A percentile compares a stretch with the other conserved stretches of the same genome.
Conservation (phyloP, 2,329 filamentous ascomycete genomes). For the Aspergillus neoniger region DNA sequence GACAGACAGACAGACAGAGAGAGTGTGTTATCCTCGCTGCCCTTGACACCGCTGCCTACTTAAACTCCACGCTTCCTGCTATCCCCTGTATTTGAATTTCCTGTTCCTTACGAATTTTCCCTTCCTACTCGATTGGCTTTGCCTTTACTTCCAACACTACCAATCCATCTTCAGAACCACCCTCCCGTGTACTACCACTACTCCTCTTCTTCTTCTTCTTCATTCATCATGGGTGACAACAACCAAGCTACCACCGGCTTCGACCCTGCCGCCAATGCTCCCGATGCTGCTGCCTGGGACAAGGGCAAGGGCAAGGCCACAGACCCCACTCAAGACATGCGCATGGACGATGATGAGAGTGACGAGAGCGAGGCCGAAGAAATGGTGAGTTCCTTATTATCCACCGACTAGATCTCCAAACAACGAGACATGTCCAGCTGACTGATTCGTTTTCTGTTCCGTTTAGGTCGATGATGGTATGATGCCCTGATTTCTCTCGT, state of each 20-base stretch:
- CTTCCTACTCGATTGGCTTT: slow-evolving; percentile 58
- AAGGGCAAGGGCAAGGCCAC: slow-evolving; percentile 86
- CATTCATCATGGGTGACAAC: slow-evolving; percentile 39
- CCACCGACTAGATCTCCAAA: not conserved
- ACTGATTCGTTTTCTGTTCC: not conserved
- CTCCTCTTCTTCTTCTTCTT: not conserved
- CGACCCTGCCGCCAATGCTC: slow-evolving; percentile 43
- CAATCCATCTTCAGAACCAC: slow-evolving; percentile 16
- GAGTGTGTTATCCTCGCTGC: slow-evolving; percentile 6
- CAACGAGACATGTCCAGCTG: not conserved
- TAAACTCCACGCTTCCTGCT: slow-evolving; percentile 5
- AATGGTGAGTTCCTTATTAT: slow-evolving; percentile 32
- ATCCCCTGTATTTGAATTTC: not conserved
- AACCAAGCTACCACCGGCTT: slow-evolving; percentile 29
- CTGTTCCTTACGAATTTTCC: slow-evolving; percentile 47
- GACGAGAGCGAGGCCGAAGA: slow-evolving; percentile 62
- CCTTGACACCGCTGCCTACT: slow-evolving; percentile 22
- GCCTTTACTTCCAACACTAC: slow-evolving; percentile 19
- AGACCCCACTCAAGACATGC: slow-evolving; percentile 60
- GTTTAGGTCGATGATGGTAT: slow-evolving; percentile 9
- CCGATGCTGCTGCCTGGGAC: slow-evolving; percentile 50
- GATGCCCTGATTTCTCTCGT: not conserved
- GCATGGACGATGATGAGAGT: slow-evolving; percentile 73
- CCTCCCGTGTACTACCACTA: not conserved
- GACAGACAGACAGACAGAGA: too few relatives aligned